phyloP scores from a whole-genome alignment of 2,329 filamentous ascomycete species.

The Ceratocystis harringtonii region DNA sequence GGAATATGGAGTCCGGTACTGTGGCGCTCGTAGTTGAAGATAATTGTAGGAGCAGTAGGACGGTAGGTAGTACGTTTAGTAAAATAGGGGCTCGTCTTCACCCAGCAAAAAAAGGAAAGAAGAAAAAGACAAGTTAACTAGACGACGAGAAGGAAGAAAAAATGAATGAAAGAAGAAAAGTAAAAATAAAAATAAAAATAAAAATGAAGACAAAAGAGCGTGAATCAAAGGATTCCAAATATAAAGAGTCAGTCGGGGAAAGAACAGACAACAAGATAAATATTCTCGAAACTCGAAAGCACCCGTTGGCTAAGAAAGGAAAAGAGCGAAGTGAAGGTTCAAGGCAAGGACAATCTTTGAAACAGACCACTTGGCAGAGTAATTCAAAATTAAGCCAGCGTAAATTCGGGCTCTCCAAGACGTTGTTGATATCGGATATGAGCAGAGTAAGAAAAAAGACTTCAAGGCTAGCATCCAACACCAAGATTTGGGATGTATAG shows the following conservation, averaged over 20 bases:
- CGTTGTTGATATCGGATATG: neutral
- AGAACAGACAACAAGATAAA: constrained; percentile 3
- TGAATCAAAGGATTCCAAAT: neutral
- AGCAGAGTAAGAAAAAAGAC: neutral
- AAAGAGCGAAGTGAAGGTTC: neutral
- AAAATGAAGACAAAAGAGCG: neutral
- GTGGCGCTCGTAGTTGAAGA: neutral
- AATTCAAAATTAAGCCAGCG: neutral
- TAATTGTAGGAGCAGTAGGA: neutral
- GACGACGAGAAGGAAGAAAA: neutral
- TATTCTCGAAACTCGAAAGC: constrained; percentile 5
- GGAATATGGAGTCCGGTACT: neutral
- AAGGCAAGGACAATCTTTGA: neutral
- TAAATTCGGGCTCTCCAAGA: neutral
- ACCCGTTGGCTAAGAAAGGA: constrained; percentile 1
- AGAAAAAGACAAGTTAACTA: constrained; percentile 8
- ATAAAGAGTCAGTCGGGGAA: neutral
- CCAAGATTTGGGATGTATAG: neutral
- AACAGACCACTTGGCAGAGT: neutral
- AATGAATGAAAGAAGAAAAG: neutral
- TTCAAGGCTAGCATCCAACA: neutral
- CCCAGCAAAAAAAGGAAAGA: neutral
- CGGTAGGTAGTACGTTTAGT: neutral
- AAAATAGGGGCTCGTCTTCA: constrained; percentile 1
- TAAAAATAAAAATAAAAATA: neutral